These are phyloP conservation scores for Tuber aestivum DNA, from an alignment of 495 filamentous ascomycete species.

Conservation along the genomic window DNA sequence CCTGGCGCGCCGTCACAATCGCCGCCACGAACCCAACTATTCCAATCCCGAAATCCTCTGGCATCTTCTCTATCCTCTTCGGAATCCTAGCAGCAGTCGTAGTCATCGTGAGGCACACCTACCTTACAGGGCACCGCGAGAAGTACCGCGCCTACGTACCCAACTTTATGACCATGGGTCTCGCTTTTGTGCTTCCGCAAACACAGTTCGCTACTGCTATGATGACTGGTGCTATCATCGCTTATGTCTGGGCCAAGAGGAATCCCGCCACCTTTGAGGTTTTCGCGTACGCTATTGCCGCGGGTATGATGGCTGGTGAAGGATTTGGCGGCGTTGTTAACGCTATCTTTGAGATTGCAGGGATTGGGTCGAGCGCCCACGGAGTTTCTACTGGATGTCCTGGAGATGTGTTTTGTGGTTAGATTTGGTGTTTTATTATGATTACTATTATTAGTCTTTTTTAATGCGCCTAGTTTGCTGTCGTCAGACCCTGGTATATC, in stretches of 20 bases:
- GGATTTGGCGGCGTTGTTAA: conserved; percentile 60
- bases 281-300: conserved; percentile 61
- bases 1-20: conserved; percentile 60
- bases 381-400: conserved; percentile 53
- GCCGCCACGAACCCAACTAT: conserved; percentile 58
- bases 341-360: conserved; percentile 52
- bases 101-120: conserved; percentile 56
- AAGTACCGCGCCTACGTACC: conserved; percentile 57
- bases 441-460: neutral
- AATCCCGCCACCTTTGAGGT: conserved; percentile 54
- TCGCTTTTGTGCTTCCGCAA: conserved; percentile 58
- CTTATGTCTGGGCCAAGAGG: conserved; percentile 56
- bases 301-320: conserved; percentile 63
- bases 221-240: conserved; percentile 53
- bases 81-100: conserved; percentile 43
- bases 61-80: conserved; percentile 45
- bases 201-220: conserved; percentile 55
- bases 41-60: conserved; percentile 52
- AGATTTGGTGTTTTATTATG: conserved; percentile 14
- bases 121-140: conserved; percentile 50
- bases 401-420: conserved; percentile 42
- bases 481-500: neutral
- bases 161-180: conserved; percentile 61
- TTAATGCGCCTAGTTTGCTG: neutral
- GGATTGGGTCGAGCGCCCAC: conserved; percentile 48